A percentile compares a stretch with the other conserved stretches of the same genome.
These are phyloP conservation scores for Eucalyptus urophylla DNA, from an alignment of 345 rosid genomes.

Conservation along the genomic window DNA sequence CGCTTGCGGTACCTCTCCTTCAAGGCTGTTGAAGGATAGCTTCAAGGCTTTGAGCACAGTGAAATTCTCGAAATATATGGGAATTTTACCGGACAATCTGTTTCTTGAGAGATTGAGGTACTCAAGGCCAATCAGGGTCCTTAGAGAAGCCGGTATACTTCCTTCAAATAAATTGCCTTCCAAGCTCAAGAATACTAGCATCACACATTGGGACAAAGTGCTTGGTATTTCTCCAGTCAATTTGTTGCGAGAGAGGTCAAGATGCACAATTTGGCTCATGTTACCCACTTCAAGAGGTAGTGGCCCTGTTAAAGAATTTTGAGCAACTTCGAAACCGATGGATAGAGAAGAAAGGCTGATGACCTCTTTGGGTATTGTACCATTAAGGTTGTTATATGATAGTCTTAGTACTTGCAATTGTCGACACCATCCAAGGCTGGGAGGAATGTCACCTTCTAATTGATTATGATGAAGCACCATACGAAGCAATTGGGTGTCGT, in stretches of 20 bases:
- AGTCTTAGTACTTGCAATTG: accelerated
- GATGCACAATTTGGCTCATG: background rate
- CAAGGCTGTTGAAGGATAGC: background rate
- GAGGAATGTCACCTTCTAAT: background rate
- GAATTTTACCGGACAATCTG: background rate
- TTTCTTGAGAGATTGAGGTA: background rate
- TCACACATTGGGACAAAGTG: background rate
- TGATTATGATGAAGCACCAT: background rate
- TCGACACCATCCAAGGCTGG: background rate
- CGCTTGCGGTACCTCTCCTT: background rate
- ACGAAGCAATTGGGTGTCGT: accelerated
- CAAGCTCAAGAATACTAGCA: background rate
- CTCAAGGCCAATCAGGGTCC: background rate
- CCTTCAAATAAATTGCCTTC: background rate
- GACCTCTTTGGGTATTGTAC: background rate
- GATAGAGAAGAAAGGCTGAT: background rate
- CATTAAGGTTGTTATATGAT: background rate
- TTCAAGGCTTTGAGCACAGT: background rate
- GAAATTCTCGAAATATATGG: background rate
- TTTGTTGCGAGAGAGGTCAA: background rate
- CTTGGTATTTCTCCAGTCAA: background rate
- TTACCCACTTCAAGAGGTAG: background rate
- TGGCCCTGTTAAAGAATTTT: accelerated
- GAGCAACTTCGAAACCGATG: background rate
- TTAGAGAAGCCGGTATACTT: background rate